Evolutionary conservation across 768 basidiomycete genomes (phyloP).

Genomic region (Saitozyma sp.): DNA sequence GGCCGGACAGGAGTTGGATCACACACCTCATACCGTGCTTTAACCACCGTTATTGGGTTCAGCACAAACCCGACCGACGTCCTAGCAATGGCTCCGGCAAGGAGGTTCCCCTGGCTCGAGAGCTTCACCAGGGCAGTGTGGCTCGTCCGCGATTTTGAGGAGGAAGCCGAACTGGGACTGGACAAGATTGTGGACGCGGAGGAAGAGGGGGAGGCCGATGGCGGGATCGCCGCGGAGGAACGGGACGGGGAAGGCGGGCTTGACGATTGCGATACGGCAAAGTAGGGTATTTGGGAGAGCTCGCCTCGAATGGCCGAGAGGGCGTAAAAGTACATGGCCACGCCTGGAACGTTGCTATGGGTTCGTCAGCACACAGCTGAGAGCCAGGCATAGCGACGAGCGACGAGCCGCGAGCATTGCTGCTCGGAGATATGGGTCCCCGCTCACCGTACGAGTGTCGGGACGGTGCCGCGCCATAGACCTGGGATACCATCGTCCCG

Average conservation of each 20-base stretch:
- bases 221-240: background rate
- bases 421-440: background rate
- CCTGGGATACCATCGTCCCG: conserved; percentile 66
- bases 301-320: conserved; percentile 76
- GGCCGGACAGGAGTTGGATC: background rate
- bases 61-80: conserved; percentile 77
- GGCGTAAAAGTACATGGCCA: conserved; percentile 86
- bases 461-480: conserved; percentile 83
- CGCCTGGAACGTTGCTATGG: conserved; percentile 82
- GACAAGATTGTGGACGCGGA: background rate
- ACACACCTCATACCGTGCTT: conserved; percentile 83
- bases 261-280: conserved; percentile 54
- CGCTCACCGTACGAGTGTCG: conserved; percentile 68
- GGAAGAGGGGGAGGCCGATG: background rate
- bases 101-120: conserved; percentile 73
- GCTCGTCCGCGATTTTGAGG: background rate
- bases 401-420: no score
- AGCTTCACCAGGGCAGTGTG: conserved; percentile 54
- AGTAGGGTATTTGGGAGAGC: conserved; percentile 73
- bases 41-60: conserved; percentile 87
- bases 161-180: background rate
- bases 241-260: no score
- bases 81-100: conserved; percentile 81
- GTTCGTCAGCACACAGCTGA: background rate
- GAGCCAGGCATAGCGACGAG: no score